These are phyloP conservation scores for Xerocomellus chrysenteron DNA, from an alignment of 768 basidiomycete genomes.

Conservation along the genomic window DNA sequence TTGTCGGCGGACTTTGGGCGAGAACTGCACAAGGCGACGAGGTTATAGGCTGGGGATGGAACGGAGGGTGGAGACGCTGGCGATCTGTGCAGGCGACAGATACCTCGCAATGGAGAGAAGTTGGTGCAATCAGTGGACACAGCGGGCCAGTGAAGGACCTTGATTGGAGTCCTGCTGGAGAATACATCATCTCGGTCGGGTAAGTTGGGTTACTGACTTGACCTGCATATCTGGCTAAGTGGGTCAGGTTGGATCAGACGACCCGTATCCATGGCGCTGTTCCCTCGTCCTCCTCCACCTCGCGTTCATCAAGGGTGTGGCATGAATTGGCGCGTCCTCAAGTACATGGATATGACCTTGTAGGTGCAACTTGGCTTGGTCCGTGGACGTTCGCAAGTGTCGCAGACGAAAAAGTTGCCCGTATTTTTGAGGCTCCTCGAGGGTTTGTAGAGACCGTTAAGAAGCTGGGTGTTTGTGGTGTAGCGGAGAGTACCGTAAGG, in stretches of 20 bases:
- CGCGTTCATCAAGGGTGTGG: conserved; percentile 46
- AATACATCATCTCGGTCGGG: conserved; percentile 86
- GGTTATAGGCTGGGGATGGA: conserved; percentile 89
- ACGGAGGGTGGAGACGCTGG: conserved; percentile 94
- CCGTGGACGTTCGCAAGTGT: conserved; percentile 82
- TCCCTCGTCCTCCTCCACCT: conserved; percentile 19
- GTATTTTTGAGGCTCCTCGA: conserved; percentile 89
- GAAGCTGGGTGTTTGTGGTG: conserved; percentile 45
- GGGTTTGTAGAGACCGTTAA: conserved; percentile 71
- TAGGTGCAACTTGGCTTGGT: conserved; percentile 74
- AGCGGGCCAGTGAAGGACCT: conserved; percentile 75
- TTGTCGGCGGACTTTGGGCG: conserved; percentile 88
- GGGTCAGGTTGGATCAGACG: conserved; percentile 80
- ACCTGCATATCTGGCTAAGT: not conserved
- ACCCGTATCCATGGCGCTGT: conserved; percentile 80
- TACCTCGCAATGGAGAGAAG: conserved; percentile 66
- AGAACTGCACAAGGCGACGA: conserved; percentile 46
- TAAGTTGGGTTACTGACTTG: conserved; percentile 35
- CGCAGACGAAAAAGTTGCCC: conserved; percentile 93
- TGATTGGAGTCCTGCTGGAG: conserved; percentile 83
- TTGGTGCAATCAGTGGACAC: conserved; percentile 84
- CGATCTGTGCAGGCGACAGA: conserved; percentile 33
- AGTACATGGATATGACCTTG: conserved; percentile 93
- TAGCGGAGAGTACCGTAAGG: conserved; percentile 52
- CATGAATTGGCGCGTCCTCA: conserved; percentile 92